Conservation (phyloP, 1,139 yeast genomes). For the Eremothecium sinecaudum region DNA sequence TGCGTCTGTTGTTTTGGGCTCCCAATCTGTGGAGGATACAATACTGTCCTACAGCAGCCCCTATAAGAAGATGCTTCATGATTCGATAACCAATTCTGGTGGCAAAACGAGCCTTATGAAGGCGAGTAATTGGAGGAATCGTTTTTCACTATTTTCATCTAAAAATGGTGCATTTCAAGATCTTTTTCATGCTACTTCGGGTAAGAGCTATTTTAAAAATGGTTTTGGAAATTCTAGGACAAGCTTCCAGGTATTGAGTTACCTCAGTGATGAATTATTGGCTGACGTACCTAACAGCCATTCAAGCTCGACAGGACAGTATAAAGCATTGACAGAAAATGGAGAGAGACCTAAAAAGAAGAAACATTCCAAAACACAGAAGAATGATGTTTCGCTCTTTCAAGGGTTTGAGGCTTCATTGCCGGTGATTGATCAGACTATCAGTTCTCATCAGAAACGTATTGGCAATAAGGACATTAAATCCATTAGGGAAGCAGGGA, state of each 20-base stretch:
- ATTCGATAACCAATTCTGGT: slow-evolving; percentile 28
- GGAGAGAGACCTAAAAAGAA: slow-evolving; percentile 12
- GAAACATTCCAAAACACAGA: slow-evolving; percentile 8
- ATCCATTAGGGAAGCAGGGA: slow-evolving; percentile 11
- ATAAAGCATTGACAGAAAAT: slow-evolving; percentile 15
- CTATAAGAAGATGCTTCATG: slow-evolving; percentile 42
- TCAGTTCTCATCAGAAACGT: slow-evolving; percentile 17
- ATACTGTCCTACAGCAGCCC: slow-evolving; percentile 35
- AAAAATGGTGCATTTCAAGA: slow-evolving; percentile 17
- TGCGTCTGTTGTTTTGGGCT: slow-evolving; percentile 18
- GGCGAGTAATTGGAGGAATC: slow-evolving; percentile 25
- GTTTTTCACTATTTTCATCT: slow-evolving; percentile 6
- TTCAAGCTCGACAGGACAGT: slow-evolving; percentile 7
- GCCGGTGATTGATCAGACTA: slow-evolving; percentile 39
- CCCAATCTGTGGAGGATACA: slow-evolving; percentile 27
- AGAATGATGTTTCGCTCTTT: slow-evolving; percentile 37
- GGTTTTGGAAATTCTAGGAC: slow-evolving; percentile 30
- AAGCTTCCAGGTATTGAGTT: slow-evolving; percentile 39
- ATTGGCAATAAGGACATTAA: slow-evolving; percentile 11
- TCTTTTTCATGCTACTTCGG: slow-evolving; percentile 19
- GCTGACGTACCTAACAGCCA: slow-evolving; percentile 38
- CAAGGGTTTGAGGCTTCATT: slow-evolving; percentile 59
- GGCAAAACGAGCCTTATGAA: slow-evolving; percentile 25
- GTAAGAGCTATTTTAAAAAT: slow-evolving; percentile 29
- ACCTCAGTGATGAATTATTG: slow-evolving; percentile 49